These are phyloP conservation scores for Fusarium phyllophilum DNA, from an alignment of 2,329 filamentous ascomycete genomes.

Conservation along the genomic window DNA sequence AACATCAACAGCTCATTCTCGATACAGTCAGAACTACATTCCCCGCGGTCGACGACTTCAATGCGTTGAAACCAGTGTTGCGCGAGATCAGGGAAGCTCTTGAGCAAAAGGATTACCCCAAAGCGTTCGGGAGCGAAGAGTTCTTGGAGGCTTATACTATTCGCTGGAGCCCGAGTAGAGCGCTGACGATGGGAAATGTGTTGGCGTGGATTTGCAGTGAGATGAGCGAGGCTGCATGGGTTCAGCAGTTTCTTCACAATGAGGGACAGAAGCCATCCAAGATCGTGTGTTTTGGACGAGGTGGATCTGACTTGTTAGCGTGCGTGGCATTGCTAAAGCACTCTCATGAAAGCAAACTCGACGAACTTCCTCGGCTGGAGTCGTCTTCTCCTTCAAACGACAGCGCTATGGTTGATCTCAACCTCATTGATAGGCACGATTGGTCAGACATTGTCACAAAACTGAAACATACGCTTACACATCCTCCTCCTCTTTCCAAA, in stretches of 20 bases:
- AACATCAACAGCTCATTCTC: constrained; percentile 11
- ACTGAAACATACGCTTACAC: constrained; percentile 2
- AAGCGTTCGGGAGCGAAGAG: neutral
- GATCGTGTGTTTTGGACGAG: neutral
- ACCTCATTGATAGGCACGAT: neutral
- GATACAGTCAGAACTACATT: constrained; percentile 12
- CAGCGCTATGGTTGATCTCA: neutral
- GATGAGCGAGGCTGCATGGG: neutral
- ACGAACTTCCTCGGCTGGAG: neutral
- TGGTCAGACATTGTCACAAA: constrained; percentile 1
- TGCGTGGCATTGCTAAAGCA: neutral
- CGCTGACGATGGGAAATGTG: neutral
- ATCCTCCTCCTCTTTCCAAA: constrained; percentile 10
- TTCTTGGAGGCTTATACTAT: constrained; percentile 11
- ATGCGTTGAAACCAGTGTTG: neutral
- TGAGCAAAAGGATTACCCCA: constrained; percentile 6
- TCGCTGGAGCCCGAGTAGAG: constrained; percentile 2
- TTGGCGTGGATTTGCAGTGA: constrained; percentile 15
- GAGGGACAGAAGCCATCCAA: neutral
- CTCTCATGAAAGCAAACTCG: neutral
- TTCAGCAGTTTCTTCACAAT: neutral
- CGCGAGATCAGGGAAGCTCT: constrained; percentile 9
- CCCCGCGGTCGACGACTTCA: constrained; percentile 3
- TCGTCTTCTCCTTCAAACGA: neutral
- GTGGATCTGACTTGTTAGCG: constrained; percentile 1